Evolutionary conservation across 225 moss, liverwort and hornwort genomes (phyloP).

Genomic region (Asterella californica): DNA sequence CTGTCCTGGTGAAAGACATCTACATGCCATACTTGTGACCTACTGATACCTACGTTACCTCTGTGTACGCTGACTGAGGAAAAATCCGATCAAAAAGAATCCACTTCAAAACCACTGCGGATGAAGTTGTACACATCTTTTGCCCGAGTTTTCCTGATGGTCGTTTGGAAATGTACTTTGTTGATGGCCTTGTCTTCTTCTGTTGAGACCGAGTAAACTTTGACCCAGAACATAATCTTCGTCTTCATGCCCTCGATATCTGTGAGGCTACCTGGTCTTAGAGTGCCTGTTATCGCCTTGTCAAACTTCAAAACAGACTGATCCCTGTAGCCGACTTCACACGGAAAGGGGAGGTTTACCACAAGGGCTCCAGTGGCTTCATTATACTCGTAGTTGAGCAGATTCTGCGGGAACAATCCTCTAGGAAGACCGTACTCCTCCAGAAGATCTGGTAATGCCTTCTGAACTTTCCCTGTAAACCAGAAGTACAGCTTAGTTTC

Average conservation of each 20-base stretch:
- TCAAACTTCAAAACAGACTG: slow-evolving; percentile 73
- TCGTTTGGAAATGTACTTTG: slow-evolving; percentile 82
- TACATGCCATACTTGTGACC: background rate
- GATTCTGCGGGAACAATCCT: slow-evolving; percentile 73
- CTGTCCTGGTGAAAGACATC: background rate
- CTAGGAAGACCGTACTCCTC: slow-evolving; percentile 73
- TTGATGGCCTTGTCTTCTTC: slow-evolving; percentile 65
- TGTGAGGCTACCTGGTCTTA: slow-evolving; percentile 62
- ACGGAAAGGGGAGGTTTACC: slow-evolving; percentile 67
- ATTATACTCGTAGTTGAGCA: slow-evolving; percentile 80
- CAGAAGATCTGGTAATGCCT: slow-evolving; percentile 77
- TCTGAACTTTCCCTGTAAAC: slow-evolving; percentile 67
- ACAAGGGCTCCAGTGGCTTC: slow-evolving; percentile 63
- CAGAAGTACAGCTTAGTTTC: background rate
- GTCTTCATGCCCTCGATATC: slow-evolving; percentile 92
- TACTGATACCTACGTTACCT: background rate
- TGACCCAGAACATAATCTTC: slow-evolving; percentile 95
- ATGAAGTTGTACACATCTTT: slow-evolving; percentile 70
- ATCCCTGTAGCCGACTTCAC: slow-evolving; percentile 78
- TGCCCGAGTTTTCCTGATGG: slow-evolving; percentile 72
- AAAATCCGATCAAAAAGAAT: slow-evolving; percentile 43
- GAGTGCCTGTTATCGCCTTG: slow-evolving; percentile 60
- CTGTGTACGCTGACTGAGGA: background rate
- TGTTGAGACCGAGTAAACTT: slow-evolving; percentile 62
- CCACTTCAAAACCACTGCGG: slow-evolving; percentile 83